Conservation (phyloP, 1,284 basidiomycete genomes). For the Grifola frondosa region DNA sequence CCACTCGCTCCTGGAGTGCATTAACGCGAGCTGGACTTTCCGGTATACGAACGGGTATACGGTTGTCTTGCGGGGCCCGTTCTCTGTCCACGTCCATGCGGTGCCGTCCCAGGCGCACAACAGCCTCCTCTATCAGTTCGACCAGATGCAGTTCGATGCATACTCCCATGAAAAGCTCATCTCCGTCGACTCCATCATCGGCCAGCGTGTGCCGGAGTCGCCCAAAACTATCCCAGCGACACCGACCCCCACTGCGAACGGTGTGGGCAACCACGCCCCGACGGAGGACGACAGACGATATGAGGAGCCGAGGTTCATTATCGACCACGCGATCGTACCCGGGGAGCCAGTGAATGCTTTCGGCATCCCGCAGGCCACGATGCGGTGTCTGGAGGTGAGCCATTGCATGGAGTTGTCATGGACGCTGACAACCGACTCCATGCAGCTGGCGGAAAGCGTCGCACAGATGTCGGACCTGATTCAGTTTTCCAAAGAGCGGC, state of each 20-base stretch:
- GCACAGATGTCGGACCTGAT: conserved; percentile 75
- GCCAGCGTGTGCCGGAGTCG: conserved; percentile 41
- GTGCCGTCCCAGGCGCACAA: too few species aligned
- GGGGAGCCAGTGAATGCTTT: conserved; percentile 81
- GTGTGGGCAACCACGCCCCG: too few species aligned
- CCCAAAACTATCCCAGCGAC: conserved; percentile 40
- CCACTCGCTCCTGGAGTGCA: conserved; percentile 64
- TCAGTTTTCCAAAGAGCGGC: conserved; percentile 51
- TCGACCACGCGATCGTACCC: conserved; percentile 63
- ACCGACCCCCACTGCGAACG: conserved; percentile 40
- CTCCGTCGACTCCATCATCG: conserved; percentile 55
- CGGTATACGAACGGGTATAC: conserved; percentile 73
- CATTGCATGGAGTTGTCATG: background rate
- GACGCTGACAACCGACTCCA: background rate
- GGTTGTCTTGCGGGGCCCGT: conserved; percentile 67
- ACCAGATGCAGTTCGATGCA: conserved; percentile 69
- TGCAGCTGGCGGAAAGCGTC: conserved; percentile 72
- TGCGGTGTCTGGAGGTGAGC: conserved; percentile 77
- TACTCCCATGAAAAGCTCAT: conserved; percentile 69
- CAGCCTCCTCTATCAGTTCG: too few species aligned
- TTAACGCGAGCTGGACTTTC: conserved; percentile 72
- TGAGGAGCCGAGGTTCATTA: conserved; percentile 58
- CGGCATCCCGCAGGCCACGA: conserved; percentile 81
- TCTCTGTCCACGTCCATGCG: conserved; percentile 55
- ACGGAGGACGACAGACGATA: conserved; percentile 49